Conservation (phyloP, 257 asterid species). For the Fraxinus excelsior region DNA sequence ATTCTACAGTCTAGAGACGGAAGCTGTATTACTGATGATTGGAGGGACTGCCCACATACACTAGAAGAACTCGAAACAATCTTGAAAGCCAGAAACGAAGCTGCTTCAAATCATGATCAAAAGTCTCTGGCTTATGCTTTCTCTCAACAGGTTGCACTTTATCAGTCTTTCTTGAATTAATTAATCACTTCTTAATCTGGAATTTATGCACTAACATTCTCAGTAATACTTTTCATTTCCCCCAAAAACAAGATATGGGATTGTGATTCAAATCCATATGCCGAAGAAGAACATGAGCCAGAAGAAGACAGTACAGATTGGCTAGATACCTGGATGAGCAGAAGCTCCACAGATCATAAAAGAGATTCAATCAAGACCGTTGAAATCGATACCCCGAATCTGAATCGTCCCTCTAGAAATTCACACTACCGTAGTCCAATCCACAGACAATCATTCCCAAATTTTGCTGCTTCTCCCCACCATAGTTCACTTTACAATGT, state of each 20-base stretch:
- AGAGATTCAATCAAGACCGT: conserved; percentile 79
- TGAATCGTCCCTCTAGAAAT: conserved; percentile 38
- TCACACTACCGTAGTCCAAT: conserved; percentile 64
- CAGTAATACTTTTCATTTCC: not conserved
- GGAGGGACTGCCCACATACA: conserved; percentile 75
- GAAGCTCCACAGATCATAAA: conserved; percentile 64
- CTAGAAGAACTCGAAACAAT: conserved; percentile 75
- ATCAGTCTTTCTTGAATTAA: not conserved
- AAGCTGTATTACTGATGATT: conserved; percentile 57
- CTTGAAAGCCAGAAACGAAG: conserved; percentile 72
- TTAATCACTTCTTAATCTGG: not conserved
- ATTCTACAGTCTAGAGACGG: conserved; percentile 65
- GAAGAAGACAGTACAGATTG: conserved; percentile 49
- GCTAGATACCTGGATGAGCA: conserved; percentile 72
- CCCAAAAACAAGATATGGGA: conserved; percentile 43
- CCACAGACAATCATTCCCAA: conserved; percentile 39
- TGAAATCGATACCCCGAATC: conserved; percentile 59
- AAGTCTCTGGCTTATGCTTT: conserved; percentile 66
- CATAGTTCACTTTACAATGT: conserved; percentile 36
- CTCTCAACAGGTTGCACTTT: conserved; percentile 59
- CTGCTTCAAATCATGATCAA: conserved; percentile 51
- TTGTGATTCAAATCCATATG: conserved; percentile 23
- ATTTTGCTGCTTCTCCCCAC: conserved; percentile 44
- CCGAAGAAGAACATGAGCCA: conserved; percentile 43
- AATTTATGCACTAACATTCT: conserved; percentile 2